These are phyloP conservation scores for Polygonum aviculare DNA, from an alignment of 148 eudicot species.

Conservation along the genomic window DNA sequence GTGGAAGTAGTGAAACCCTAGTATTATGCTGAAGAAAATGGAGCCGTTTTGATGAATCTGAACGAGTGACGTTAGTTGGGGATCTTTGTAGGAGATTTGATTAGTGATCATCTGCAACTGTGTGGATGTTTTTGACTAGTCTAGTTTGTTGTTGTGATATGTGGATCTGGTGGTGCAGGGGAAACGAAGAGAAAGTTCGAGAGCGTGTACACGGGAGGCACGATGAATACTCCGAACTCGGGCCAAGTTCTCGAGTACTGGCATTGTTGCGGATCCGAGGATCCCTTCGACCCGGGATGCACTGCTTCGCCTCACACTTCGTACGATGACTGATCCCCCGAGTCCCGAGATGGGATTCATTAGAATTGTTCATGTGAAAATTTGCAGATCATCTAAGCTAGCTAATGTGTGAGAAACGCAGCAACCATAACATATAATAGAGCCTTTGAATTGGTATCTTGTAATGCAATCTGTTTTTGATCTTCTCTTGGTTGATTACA, in stretches of 20 bases:
- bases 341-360: background rate
- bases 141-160: background rate
- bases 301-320: conserved; percentile 83
- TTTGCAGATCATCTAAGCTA: background rate
- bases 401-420: background rate
- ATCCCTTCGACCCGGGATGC: conserved; percentile 86
- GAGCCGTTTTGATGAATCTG: background rate
- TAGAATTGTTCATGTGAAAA: background rate
- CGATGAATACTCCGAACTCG: conserved; percentile 69
- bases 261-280: conserved; percentile 99
- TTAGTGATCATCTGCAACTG: background rate
- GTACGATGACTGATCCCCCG: conserved; percentile 53
- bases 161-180: conserved; percentile 26
- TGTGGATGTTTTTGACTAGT: background rate
- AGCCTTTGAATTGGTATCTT: background rate
- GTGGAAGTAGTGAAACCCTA: background rate
- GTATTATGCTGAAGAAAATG: background rate
- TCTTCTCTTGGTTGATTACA: background rate
- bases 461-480: background rate
- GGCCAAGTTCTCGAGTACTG: conserved; percentile 87
- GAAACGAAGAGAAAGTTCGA: conserved; percentile 97
- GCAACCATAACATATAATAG: background rate
- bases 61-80: background rate
- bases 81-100: background rate
- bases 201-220: conserved; percentile 85